A percentile compares a stretch with the other conserved stretches of the same genome.
Conservation (phyloP, 2,329 filamentous ascomycete species). For the Helicocarpus griseus region DNA sequence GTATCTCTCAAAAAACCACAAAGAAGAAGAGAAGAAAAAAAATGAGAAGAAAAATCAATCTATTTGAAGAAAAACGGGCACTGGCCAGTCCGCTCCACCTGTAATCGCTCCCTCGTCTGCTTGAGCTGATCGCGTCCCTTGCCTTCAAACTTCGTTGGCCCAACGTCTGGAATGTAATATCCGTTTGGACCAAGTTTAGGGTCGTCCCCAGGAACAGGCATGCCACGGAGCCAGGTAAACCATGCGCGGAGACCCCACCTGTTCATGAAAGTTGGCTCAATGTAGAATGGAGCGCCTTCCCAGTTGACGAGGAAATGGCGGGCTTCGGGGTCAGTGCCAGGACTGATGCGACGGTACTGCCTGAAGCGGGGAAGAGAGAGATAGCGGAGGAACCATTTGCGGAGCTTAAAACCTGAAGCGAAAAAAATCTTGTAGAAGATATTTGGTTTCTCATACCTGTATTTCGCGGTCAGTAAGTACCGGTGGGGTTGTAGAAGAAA, state of each 20-base stretch:
- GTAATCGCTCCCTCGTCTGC: constrained; percentile 29
- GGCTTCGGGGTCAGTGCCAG: constrained; percentile 44
- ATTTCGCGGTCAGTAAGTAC: background rate
- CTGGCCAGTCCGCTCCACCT: constrained; percentile 28
- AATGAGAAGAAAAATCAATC: background rate
- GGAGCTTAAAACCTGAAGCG: constrained; percentile 40
- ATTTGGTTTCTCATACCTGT: constrained; percentile 34
- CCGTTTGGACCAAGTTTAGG: constrained; percentile 41
- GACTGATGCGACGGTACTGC: constrained; percentile 30
- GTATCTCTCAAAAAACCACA: background rate
- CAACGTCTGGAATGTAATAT: constrained; percentile 47
- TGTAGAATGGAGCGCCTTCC: constrained; percentile 57
- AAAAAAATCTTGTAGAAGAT: constrained; percentile 29
- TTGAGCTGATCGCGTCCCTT: constrained; percentile 44
- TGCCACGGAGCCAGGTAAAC: constrained; percentile 38
- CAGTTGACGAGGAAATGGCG: constrained; percentile 44
- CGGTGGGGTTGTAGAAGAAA: background rate
- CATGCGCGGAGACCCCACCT: constrained; percentile 52
- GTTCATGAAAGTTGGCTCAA: constrained; percentile 49
- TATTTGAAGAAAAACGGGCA: constrained; percentile 37
- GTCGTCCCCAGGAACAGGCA: constrained; percentile 39
- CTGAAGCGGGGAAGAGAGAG: constrained; percentile 49
- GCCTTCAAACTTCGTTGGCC: constrained; percentile 47
- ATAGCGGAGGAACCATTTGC: constrained; percentile 49
- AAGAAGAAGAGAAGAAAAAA: background rate